Evolutionary conservation across 225 moss, liverwort and hornwort genomes (phyloP).

Genomic region (Lunularia cruciata): DNA sequence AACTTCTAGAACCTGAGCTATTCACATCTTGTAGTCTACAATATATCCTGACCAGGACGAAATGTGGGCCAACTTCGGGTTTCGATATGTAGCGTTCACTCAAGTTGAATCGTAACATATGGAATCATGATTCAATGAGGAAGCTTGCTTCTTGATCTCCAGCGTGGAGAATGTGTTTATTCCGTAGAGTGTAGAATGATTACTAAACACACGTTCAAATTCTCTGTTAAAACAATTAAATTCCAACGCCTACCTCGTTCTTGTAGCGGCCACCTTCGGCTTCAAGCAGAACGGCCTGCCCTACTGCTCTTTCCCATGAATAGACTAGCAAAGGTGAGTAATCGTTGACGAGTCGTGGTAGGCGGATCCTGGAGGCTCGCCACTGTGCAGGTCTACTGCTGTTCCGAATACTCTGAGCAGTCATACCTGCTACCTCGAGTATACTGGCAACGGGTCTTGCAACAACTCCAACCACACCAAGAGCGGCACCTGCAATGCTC

Average conservation of each 20-base stretch:
- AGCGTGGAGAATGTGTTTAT: too few species aligned
- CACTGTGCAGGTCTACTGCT: slow-evolving; percentile 82
- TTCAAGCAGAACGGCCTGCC: slow-evolving; percentile 86
- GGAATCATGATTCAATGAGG: too few species aligned
- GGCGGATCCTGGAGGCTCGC: slow-evolving; percentile 76
- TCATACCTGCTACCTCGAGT: slow-evolving; percentile 94
- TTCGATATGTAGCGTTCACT: too few species aligned
- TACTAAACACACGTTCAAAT: too few species aligned
- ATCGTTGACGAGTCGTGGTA: slow-evolving; percentile 80
- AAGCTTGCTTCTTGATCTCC: too few species aligned
- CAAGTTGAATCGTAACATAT: too few species aligned
- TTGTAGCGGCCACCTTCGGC: slow-evolving; percentile 78
- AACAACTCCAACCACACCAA: slow-evolving; percentile 88
- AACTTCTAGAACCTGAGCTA: too few species aligned
- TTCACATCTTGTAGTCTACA: too few species aligned
- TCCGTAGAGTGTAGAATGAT: too few species aligned
- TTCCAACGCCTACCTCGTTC: slow-evolving; percentile 78
- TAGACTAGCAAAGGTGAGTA: slow-evolving; percentile 82
- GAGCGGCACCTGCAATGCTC: slow-evolving; percentile 60
- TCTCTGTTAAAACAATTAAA: too few species aligned
- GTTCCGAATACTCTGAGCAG: slow-evolving; percentile 89
- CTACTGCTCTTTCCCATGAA: slow-evolving; percentile 95
- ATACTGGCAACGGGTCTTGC: slow-evolving; percentile 93
- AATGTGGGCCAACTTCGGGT: too few species aligned
- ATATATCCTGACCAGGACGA: too few species aligned